Evolutionary conservation across 139 green algal genomes (phyloP), one percentile per base, ranked within the genome.

Genomic region (Tetratostichococcus sp.): DNA sequence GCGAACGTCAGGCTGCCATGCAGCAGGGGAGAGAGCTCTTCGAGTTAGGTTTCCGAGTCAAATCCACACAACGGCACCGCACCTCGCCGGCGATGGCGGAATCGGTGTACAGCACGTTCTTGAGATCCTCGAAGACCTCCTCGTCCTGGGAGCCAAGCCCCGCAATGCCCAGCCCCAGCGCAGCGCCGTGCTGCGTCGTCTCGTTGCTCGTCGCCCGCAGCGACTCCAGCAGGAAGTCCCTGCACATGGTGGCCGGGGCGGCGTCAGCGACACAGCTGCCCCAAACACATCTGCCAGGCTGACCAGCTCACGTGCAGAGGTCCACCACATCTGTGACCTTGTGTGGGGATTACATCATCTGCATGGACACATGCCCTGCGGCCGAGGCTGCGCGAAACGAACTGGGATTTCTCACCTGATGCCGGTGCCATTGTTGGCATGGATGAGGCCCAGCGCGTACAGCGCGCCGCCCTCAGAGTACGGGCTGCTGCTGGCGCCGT

Each of bases 381-480:
- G n/a, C n/a, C n/a, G n/a, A n/a, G n/a, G n/a, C n/a, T n/a, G n/a
- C n/a, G n/a, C n/a, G n/a, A n/a, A n/a, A n/a, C n/a, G n/a, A n/a
- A n/a, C n/a, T n/a, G n/a, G n/a, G n/a, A n/a, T n/a, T n/a, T n/a
- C n/a, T 11, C 50, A 62, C 50, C 50, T 25, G 43, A 94, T 89
- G 70, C 84, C 88, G 21, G 86, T 69, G 42, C 94, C 95, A 70
- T 98, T 91, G 73, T 94, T 96, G 65, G 88, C 87, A 79, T 98
- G 94, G 73, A 99, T 99, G 33, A 99, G 85, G 19, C 96, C 96
- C 70, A 99, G 87, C 1, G 96, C 96, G 74, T 98, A 99, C 75
- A 98, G 86, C 23, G 95, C 95, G 30, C 95, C 95, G 32, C 95
- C 95, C 87, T 98, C 94, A 19, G 82, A 87, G 75, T 84, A 89